Evolutionary conservation across 176 grass and related monocot species (phyloP), one percentile per base, ranked within the genome.

Genomic region (Chloris gayana): DNA sequence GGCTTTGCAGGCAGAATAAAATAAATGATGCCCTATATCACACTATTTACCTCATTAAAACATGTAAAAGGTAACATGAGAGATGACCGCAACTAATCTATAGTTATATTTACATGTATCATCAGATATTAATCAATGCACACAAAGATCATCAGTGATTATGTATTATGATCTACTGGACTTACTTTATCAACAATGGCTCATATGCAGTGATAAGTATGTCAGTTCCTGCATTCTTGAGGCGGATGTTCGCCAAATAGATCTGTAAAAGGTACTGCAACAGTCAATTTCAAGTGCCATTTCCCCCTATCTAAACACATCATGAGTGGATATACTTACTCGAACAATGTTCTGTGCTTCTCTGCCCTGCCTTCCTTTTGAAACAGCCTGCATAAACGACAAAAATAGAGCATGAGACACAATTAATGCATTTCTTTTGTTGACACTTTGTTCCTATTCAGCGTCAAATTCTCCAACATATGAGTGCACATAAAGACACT

Each of bases 241-340:
- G 85, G 44, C 90, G 92, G 72, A 98, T 94, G 89, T 94, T 92
- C 78, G 95, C 92, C 72, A 98, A 42, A 85, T 98, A 94, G 31
- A 91, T 70, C 95, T 98, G 84, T 72, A 91, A 81, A 80, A 66
- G 66, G 64, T 15, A 71, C 82, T 39, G 25, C 18, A 61, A 63
- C 19, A 35, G 6, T 71, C n/a, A 58, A 27, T 68, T 88, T 25
- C 51, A 76, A 60, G 19, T 69, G 22, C 32, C 26, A 64, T 72
- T 78, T 5, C 27, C 45, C 26, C 6, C 63, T 27, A 82, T 85
- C 19, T 14, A 74, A 26, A 76, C 9, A 68, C 56, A 65, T 29
- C 1, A 77, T 45, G 14, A 25, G 80, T 45, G 73, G 53, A 21
- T 78, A 27, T 56, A 89, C 88, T 94, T 74, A 98, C 92, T 69